These are phyloP conservation scores for Leptographium flavum DNA, from an alignment of 2,329 filamentous ascomycete species.

Conservation along the genomic window DNA sequence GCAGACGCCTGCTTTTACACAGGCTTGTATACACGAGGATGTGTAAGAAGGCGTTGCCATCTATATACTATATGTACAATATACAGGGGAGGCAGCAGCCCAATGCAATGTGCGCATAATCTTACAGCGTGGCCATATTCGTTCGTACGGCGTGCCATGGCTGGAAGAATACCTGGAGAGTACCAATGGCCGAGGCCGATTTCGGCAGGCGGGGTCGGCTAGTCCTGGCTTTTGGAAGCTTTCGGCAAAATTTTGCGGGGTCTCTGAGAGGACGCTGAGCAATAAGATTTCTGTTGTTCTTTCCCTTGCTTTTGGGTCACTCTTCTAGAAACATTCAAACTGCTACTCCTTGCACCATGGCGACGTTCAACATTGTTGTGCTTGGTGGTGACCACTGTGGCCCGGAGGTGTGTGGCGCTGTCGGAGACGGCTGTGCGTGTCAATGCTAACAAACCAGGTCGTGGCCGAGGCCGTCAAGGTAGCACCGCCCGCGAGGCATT, in stretches of 20 bases:
- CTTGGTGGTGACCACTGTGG: constrained; percentile 76
- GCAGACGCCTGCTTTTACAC: not conserved
- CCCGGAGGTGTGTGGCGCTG: constrained; percentile 50
- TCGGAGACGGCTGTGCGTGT: not conserved
- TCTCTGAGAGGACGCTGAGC: not conserved
- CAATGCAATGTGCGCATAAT: too few species aligned
- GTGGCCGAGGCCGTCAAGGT: constrained; percentile 78
- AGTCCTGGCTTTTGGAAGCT: not conserved
- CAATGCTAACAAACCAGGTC: constrained; percentile 38
- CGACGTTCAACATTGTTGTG: constrained; percentile 63
- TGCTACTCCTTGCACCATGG: constrained; percentile 32
- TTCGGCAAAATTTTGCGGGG: not conserved
- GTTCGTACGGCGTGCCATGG: not conserved
- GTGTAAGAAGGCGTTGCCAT: not conserved
- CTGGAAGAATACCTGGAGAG: not conserved
- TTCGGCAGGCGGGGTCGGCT: constrained; percentile 9
- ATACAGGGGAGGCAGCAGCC: not conserved
- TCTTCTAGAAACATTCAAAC: not conserved
- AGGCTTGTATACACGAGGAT: not conserved
- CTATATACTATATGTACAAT: not conserved
- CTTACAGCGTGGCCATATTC: not conserved
- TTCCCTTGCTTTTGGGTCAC: not conserved
- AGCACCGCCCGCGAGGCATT: constrained; percentile 14
- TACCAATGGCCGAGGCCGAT: not conserved
- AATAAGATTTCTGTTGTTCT: not conserved